These are phyloP conservation scores for Cutaneotrichosporon sp. DNA, from an alignment of 1,284 basidiomycete species.

Conservation along the genomic window DNA sequence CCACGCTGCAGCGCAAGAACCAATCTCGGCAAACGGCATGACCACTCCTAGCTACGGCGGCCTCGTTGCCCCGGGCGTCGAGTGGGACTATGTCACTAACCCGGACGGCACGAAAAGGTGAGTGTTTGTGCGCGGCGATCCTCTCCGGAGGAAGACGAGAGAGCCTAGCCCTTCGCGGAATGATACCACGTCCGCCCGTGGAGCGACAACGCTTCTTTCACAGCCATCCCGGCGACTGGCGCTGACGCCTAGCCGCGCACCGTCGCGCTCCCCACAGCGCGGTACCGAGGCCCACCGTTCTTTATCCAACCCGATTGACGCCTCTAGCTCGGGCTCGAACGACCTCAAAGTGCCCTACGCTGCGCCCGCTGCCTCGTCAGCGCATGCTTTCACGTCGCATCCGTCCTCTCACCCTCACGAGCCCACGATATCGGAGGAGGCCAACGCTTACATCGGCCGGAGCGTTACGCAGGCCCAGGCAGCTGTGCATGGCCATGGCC, in stretches of 20 bases:
- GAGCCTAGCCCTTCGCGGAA: neutral
- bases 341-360: conserved; percentile 13
- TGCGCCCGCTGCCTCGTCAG: conserved; percentile 21
- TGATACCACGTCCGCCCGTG: neutral
- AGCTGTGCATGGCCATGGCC: neutral
- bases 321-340: neutral
- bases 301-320: conserved; percentile 26
- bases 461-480: conserved; percentile 14
- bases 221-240: neutral
- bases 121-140: conserved; percentile 18
- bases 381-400: conserved; percentile 22
- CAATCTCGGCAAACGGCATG: conserved; percentile 25
- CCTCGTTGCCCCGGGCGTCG: conserved; percentile 55
- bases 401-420: conserved; percentile 35
- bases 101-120: conserved; percentile 44
- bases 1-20: conserved; percentile 29
- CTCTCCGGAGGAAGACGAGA: neutral
- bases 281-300: conserved; percentile 22
- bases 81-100: conserved; percentile 50
- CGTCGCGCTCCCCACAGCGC: conserved; percentile 3
- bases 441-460: conserved; percentile 25
- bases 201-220: neutral
- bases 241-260: conserved; percentile 4
- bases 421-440: conserved; percentile 44
- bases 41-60: conserved; percentile 52